Conservation (phyloP, 352 stramenopile species). For the Phytopythium mirpurense region DNA sequence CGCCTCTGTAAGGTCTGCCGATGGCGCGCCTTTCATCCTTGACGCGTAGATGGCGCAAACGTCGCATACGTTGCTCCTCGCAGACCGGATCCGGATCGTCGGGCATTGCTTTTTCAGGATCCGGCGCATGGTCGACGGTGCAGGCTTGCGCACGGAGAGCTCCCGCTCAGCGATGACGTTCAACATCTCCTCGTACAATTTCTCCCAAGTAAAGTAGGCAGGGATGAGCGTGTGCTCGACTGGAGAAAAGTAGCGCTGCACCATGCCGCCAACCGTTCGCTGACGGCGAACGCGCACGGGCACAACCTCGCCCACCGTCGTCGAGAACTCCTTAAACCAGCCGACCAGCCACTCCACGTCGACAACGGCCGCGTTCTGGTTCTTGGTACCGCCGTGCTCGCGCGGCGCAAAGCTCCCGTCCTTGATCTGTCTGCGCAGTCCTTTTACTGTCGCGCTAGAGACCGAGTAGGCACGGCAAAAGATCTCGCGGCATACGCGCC, state of each 20-base stretch:
- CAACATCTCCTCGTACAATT: constrained; percentile 12
- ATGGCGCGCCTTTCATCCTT: neutral
- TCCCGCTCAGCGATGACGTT: constrained; percentile 1
- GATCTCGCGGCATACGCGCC: neutral
- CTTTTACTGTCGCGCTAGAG: neutral
- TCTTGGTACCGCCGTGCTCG: neutral
- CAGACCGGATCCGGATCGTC: constrained; percentile 1
- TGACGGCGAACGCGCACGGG: constrained; percentile 6
- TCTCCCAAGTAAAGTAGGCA: constrained; percentile 10
- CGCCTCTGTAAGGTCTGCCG: constrained; percentile 7
- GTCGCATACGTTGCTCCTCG: constrained; percentile 10
- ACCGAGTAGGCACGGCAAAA: neutral
- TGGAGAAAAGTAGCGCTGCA: constrained; percentile 8
- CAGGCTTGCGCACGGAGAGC: neutral
- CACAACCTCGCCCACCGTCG: constrained; percentile 6
- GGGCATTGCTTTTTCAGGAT: constrained; percentile 9
- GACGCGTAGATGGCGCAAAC: constrained; percentile 10
- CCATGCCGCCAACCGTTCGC: neutral
- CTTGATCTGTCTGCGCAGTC: neutral
- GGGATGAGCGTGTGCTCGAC: constrained; percentile 7
- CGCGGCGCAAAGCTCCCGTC: neutral
- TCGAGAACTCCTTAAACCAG: constrained; percentile 8
- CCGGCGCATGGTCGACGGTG: constrained; percentile 7
- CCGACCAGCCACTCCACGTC: constrained; percentile 4
- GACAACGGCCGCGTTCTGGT: neutral